Base-by-base conservation (phyloP, 2,329 filamentous ascomycete genomes). In the Diaporthe capsici region DNA sequence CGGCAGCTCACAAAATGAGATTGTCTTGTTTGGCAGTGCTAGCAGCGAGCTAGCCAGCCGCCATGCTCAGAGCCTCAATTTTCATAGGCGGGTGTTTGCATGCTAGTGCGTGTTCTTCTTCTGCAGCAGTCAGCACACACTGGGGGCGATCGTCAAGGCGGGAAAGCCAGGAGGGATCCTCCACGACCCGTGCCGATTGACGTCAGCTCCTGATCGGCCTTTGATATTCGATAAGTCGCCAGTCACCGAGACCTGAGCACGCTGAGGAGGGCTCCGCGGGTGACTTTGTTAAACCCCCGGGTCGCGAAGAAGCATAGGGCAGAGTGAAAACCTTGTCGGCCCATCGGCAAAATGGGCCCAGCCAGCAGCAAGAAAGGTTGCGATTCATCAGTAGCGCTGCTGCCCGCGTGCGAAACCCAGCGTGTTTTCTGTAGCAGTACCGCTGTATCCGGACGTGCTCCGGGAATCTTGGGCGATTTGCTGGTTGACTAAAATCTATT, bases 51-150 rank as follows among this genome's bases (percentile, higher is more conserved):
- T 73, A 73, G 49, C 39, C 49, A 73, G 58, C 71, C 71, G 71
- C 71, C 71, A 73, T 63, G 71, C 71, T 73, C 61, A 73, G 71
- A 73, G 71, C 71, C 71, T 73, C 71, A 65, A 70, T 55, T 73
- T 61, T 57, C 58, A 73, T 73, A 73, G 71, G 71, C 71, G 71
- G 71, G 58, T 55, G 61, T 31, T 47, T 73, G 71, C 71, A 73
- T 73, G 49, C 71, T 73, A 73, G 61, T 17, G 44, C 28, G 58
- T 47, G 58, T 73, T 53, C 49, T 37, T 53, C 28, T 65, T 73
- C 71, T 73, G 57, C 71, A 63, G 71, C 71, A 72, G 57, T 67
- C 65, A 70, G 65, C 65, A 63, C 34, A 72, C 34, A 72, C 57
- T 57, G 71, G 57, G 47, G 49, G 44, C n/a, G 71, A 73, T 73